Evolutionary conservation across 306 rosid genomes (phyloP).

Genomic region (Purshia tridentata): DNA sequence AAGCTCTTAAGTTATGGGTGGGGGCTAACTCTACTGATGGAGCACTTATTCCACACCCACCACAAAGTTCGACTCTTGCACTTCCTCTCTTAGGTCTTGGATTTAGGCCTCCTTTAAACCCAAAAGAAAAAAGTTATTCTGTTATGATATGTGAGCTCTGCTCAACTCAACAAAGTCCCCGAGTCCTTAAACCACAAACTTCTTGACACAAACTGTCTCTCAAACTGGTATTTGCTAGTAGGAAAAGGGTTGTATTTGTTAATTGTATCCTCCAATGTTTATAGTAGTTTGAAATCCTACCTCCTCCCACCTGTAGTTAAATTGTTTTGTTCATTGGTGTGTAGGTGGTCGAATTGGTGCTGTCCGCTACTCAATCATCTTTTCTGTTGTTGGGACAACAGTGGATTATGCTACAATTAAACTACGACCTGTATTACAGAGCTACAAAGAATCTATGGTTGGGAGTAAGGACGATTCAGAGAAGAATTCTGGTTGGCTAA

Average conservation of each 20-base stretch:
- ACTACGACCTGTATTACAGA: conserved; percentile 40
- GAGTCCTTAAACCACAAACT: not conserved
- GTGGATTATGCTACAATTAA: conserved; percentile 52
- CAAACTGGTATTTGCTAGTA: not conserved
- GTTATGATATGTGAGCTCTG: not conserved
- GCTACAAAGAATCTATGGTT: conserved; percentile 41
- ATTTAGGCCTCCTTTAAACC: not conserved
- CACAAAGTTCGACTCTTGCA: not conserved
- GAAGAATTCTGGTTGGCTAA: conserved; percentile 54
- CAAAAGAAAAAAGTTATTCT: not conserved
- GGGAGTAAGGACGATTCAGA: conserved; percentile 27
- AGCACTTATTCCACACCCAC: not conserved
- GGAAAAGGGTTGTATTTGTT: not conserved
- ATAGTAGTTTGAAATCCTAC: not conserved
- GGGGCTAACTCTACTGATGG: not conserved
- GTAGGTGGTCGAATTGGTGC: conserved; percentile 84
- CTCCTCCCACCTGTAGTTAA: not conserved
- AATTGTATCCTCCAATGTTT: not conserved
- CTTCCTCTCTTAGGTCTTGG: not conserved
- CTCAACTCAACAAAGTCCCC: not conserved
- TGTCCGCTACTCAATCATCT: conserved; percentile 57
- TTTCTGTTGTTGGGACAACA: conserved; percentile 70
- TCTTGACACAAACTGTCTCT: not conserved
- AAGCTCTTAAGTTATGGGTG: not conserved
- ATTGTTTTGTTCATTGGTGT: conserved; percentile 23